phyloP scores from a whole-genome alignment of 495 filamentous ascomycete genomes.

The Penicillium ucsense region DNA sequence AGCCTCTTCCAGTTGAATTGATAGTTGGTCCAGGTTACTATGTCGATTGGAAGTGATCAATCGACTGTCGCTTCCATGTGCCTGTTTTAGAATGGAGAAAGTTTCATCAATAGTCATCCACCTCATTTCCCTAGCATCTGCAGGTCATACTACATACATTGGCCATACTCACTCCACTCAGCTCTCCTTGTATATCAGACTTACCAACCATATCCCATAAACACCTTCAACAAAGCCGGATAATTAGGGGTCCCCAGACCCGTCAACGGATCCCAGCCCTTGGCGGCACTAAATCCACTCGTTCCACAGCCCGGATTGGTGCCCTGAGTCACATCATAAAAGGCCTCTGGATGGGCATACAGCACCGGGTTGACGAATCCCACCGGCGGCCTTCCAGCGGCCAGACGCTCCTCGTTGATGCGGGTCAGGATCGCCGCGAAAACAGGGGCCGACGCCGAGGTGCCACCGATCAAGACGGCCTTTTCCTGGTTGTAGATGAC shows the following conservation, averaged over 20 bases:
- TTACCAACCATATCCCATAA: slow-evolving; percentile 16
- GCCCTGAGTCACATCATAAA: slow-evolving; percentile 54
- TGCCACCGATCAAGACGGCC: slow-evolving; percentile 39
- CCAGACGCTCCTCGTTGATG: slow-evolving; percentile 53
- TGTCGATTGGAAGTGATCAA: no score
- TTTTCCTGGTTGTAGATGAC: slow-evolving; percentile 33
- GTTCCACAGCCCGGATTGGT: slow-evolving; percentile 50
- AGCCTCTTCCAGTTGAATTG: no score
- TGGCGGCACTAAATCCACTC: slow-evolving; percentile 40
- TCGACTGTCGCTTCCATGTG: no score
- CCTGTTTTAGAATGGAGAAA: no score
- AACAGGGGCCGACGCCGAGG: slow-evolving; percentile 49
- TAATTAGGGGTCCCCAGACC: slow-evolving; percentile 51
- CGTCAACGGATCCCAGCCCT: slow-evolving; percentile 57
- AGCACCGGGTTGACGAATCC: slow-evolving; percentile 54
- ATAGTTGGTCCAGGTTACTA: no score
- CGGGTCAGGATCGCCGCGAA: slow-evolving; percentile 49
- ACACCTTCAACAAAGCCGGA: slow-evolving; percentile 37
- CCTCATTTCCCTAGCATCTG: no score
- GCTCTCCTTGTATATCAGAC: neutral
- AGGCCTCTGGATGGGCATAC: slow-evolving; percentile 49
- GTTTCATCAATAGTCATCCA: no score
- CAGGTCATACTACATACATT: no score
- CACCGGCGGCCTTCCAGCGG: slow-evolving; percentile 43
- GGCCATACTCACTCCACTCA: neutral